phyloP scores from a whole-genome alignment of 768 basidiomycete genomes.

The Boletales sp. region DNA sequence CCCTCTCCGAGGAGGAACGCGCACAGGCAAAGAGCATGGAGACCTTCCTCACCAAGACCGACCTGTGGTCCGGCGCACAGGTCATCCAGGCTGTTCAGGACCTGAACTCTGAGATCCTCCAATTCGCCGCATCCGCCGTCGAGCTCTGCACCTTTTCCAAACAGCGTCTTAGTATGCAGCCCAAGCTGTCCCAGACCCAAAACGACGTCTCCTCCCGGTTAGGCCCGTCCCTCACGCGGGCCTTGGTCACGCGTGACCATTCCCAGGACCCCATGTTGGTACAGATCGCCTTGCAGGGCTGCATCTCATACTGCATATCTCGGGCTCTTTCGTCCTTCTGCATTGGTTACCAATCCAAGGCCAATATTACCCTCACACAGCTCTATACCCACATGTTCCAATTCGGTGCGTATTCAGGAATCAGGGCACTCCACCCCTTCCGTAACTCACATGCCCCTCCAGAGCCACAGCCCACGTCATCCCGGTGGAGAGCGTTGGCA shows the following conservation, averaged over 20 bases:
- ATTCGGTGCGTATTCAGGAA: conserved; percentile 38
- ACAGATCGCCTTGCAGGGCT: conserved; percentile 72
- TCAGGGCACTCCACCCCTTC: not conserved
- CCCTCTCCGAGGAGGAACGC: conserved; percentile 47
- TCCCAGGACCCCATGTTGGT: conserved; percentile 74
- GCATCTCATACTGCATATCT: conserved; percentile 61
- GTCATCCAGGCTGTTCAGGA: conserved; percentile 77
- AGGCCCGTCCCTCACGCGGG: conserved; percentile 57
- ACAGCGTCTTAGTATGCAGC: conserved; percentile 32
- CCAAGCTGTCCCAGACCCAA: conserved; percentile 48
- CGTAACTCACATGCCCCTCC: conserved; percentile 12
- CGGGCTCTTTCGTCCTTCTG: conserved; percentile 69
- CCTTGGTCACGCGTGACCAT: conserved; percentile 63
- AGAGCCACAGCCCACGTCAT: conserved; percentile 77
- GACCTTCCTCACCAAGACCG: conserved; percentile 68
- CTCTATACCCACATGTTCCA: conserved; percentile 58
- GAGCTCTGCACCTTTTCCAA: conserved; percentile 58
- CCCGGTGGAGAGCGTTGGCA: conserved; percentile 73
- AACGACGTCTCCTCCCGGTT: conserved; percentile 60
- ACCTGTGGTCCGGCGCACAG: conserved; percentile 73
- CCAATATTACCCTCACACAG: conserved; percentile 60
- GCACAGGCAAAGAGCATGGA: conserved; percentile 59
- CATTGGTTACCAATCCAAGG: conserved; percentile 68
- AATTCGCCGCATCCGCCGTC: conserved; percentile 71
- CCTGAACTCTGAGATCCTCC: conserved; percentile 77